These are phyloP conservation scores for Podospora sp. DNA, from an alignment of 495 filamentous ascomycete species.

Conservation along the genomic window DNA sequence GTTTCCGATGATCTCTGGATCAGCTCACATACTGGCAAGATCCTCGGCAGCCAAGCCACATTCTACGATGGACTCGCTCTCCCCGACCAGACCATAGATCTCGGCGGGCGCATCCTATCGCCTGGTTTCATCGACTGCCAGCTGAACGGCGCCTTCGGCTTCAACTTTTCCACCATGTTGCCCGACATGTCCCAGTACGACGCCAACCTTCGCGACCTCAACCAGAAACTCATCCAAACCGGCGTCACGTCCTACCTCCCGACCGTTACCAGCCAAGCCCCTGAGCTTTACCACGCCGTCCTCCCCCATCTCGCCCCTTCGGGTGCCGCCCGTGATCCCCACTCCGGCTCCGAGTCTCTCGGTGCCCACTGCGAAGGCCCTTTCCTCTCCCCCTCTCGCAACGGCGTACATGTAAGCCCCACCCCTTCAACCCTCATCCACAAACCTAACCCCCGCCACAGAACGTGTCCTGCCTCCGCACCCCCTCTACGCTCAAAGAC, in stretches of 20 bases:
- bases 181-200: conserved; percentile 67
- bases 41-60: conserved; percentile 70
- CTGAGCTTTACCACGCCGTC: conserved; percentile 68
- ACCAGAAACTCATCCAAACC: conserved; percentile 67
- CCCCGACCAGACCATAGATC: conserved; percentile 65
- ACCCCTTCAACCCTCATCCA: too few relatives aligned
- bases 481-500: conserved; percentile 55
- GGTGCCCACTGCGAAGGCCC: conserved; percentile 86
- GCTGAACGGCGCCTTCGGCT: conserved; percentile 82
- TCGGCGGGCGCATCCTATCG: conserved; percentile 75
- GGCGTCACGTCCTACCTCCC: conserved; percentile 86
- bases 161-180: conserved; percentile 77
- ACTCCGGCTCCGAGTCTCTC: conserved; percentile 75
- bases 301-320: conserved; percentile 75
- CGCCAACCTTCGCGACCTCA: conserved; percentile 66
- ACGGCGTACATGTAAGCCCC: conserved; percentile 61
- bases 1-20: conserved; percentile 79
- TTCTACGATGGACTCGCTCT: conserved; percentile 71
- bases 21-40: conserved; percentile 71
- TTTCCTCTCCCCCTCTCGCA: conserved; percentile 69
- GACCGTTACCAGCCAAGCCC: conserved; percentile 68
- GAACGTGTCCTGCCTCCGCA: conserved; percentile 64
- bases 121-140: conserved; percentile 86
- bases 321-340: conserved; percentile 47
- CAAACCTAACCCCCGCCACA: too few relatives aligned